These are phyloP conservation scores for Saraca asoca DNA, from an alignment of 331 rosid species.

Conservation along the genomic window DNA sequence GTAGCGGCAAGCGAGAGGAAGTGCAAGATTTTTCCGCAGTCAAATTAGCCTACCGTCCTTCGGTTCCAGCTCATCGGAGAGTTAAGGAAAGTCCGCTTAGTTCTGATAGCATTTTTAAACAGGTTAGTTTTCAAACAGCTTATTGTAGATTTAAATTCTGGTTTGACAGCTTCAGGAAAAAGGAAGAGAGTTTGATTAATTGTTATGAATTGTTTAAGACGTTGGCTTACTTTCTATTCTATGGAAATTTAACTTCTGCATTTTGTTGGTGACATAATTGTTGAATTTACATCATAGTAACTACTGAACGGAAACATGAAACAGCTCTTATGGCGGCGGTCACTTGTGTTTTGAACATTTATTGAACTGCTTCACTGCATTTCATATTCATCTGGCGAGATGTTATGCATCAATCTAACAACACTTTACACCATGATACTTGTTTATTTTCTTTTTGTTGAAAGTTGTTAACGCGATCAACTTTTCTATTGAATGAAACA, in stretches of 20 bases:
- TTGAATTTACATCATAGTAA: too few species aligned
- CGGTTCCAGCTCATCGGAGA: constrained; percentile 82
- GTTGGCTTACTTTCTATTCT: background rate
- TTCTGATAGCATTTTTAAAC: constrained; percentile 79
- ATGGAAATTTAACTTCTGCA: too few species aligned
- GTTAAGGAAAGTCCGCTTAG: constrained; percentile 86
- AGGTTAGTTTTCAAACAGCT: constrained; percentile 45
- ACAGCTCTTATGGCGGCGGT: background rate
- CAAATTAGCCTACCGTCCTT: constrained; percentile 62
- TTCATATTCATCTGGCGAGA: too few species aligned
- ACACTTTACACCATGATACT: constrained; percentile 3
- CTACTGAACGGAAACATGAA: background rate
- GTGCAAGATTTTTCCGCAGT: constrained; percentile 30
- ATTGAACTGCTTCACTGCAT: too few species aligned
- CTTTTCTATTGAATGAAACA: constrained; percentile 13
- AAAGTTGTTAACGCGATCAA: constrained; percentile 10
- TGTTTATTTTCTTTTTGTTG: background rate
- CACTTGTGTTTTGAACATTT: too few species aligned
- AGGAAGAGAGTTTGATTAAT: background rate
- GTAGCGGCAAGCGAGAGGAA: constrained; percentile 34
- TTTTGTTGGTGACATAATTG: too few species aligned
- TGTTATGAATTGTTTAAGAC: background rate
- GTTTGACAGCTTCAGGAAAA: constrained; percentile 3
- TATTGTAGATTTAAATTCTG: constrained; percentile 3
- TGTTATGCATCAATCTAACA: background rate